phyloP scores from a whole-genome alignment of 228 moss, liverwort and hornwort species.

The Sphagnum magellanicum region DNA sequence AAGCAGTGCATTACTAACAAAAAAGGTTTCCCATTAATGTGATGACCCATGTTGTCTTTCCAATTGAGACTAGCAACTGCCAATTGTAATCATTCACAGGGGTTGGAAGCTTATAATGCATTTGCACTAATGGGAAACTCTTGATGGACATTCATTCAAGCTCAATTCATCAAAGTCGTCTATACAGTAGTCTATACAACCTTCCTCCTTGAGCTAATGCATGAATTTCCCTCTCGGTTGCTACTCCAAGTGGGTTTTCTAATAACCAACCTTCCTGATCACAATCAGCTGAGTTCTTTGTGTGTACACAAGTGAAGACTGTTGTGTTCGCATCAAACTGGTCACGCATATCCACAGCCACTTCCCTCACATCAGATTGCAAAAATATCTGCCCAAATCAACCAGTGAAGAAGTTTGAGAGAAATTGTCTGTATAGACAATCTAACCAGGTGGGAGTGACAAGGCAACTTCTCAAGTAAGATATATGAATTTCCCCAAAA shows the following conservation, averaged over 20 bases:
- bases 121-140: too few relatives aligned
- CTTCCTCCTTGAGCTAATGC: constrained; percentile 62
- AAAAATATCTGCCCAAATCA: constrained; percentile 37
- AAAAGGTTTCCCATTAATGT: too few relatives aligned
- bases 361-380: constrained; percentile 88
- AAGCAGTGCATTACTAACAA: too few relatives aligned
- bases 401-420: background rate
- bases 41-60: too few relatives aligned
- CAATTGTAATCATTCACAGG: too few relatives aligned
- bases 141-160: too few relatives aligned
- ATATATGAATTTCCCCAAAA: too few relatives aligned
- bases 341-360: constrained; percentile 77
- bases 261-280: constrained; percentile 68
- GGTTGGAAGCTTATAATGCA: too few relatives aligned
- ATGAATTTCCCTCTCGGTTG: constrained; percentile 86
- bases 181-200: constrained; percentile 58
- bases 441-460: too few relatives aligned
- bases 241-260: constrained; percentile 63
- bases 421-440: too few relatives aligned
- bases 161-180: constrained; percentile 16
- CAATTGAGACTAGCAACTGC: too few relatives aligned
- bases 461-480: too few relatives aligned
- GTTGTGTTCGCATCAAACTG: constrained; percentile 54
- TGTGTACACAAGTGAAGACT: constrained; percentile 20
- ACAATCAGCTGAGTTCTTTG: constrained; percentile 3